Evolutionary conservation across 2,329 filamentous ascomycete species (phyloP).

Genomic region (Trichoderma sp.): DNA sequence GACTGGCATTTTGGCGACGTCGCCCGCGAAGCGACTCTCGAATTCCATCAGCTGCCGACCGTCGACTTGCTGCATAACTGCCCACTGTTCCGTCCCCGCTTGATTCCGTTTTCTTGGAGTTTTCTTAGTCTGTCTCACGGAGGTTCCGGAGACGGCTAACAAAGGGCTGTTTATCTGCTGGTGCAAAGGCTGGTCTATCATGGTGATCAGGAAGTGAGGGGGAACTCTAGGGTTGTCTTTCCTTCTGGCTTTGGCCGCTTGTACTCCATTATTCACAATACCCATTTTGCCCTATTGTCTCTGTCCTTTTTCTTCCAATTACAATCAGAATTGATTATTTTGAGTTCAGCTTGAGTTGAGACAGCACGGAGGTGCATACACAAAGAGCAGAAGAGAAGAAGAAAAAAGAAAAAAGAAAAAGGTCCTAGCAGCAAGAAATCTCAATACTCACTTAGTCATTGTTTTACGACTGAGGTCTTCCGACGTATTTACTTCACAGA

Average conservation of each 20-base stretch:
- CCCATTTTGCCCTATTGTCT: constrained; percentile 42
- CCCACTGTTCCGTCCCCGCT: constrained; percentile 21
- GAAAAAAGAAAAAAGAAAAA: constrained; percentile 34
- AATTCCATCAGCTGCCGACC: not conserved
- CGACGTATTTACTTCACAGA: constrained; percentile 29
- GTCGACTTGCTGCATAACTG: not conserved
- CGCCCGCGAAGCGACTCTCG: constrained; percentile 1
- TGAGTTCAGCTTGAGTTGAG: constrained; percentile 43
- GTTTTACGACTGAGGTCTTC: constrained; percentile 35
- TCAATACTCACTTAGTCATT: constrained; percentile 41
- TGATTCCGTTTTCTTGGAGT: constrained; percentile 28
- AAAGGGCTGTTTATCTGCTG: constrained; percentile 34
- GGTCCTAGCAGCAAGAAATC: constrained; percentile 32
- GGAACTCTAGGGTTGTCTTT: constrained; percentile 43
- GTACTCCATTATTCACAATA: constrained; percentile 46
- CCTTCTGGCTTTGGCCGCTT: constrained; percentile 43
- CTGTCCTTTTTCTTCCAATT: constrained; percentile 41
- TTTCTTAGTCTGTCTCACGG: constrained; percentile 34
- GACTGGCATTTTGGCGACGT: not conserved
- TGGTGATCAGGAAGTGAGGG: constrained; percentile 44
- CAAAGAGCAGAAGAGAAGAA: constrained; percentile 38
- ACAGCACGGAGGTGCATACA: constrained; percentile 45
- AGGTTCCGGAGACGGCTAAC: constrained; percentile 37
- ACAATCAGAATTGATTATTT: constrained; percentile 59
- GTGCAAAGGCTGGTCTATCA: constrained; percentile 36